Conservation (phyloP, 345 rosid genomes). For the Cardamine occulta region DNA sequence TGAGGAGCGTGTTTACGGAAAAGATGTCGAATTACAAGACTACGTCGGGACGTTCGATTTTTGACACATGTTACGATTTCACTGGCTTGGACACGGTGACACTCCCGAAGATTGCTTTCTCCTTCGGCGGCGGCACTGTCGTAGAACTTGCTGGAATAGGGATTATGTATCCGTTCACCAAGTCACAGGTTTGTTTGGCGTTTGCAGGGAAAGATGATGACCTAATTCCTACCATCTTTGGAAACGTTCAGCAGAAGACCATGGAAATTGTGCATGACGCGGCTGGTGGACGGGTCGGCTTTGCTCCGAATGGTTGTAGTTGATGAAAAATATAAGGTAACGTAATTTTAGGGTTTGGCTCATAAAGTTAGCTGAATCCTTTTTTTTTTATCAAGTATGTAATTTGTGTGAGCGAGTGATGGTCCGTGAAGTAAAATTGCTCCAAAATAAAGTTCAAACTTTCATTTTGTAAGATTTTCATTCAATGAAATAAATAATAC, state of each 20-base stretch:
- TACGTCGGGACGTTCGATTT: constrained; percentile 45
- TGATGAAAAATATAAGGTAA: not conserved
- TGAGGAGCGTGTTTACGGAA: constrained; percentile 49
- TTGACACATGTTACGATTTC: constrained; percentile 78
- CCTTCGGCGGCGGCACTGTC: constrained; percentile 48
- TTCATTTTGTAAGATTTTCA: not conserved
- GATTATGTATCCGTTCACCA: constrained; percentile 36
- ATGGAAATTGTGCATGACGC: constrained; percentile 68
- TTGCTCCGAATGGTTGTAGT: constrained; percentile 61
- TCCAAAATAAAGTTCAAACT: not conserved
- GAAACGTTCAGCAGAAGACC: constrained; percentile 71
- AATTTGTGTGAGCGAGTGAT: not conserved
- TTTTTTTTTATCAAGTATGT: no score
- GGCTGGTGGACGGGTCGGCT: constrained; percentile 57
- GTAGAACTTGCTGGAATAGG: constrained; percentile 48
- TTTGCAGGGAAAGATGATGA: constrained; percentile 53
- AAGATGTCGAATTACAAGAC: constrained; percentile 57
- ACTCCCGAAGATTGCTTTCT: constrained; percentile 55
- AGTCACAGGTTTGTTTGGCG: constrained; percentile 68
- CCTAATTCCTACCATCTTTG: constrained; percentile 51
- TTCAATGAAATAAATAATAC: no score
- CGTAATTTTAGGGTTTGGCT: not conserved
- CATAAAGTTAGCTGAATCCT: not conserved
- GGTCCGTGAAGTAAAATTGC: no score
- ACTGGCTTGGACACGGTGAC: constrained; percentile 31